Base-by-base conservation (phyloP, 176 grass and related monocot species). In the Puya raimondii region DNA sequence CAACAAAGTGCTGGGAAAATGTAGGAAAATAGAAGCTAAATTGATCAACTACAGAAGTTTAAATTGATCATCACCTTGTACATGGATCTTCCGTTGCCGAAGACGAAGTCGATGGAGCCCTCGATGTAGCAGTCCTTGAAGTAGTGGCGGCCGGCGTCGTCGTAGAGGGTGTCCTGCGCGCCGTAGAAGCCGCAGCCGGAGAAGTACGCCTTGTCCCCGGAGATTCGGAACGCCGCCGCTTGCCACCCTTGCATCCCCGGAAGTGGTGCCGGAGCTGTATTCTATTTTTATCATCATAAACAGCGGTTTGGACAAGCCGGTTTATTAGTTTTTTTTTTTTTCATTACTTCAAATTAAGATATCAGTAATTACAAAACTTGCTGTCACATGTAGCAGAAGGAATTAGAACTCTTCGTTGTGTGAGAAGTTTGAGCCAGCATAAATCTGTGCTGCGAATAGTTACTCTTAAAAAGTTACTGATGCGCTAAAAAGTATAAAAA, bases 101-200 rank as follows among this genome's bases (percentile, higher is more conserved):
- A 97, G 74, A 97, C 81, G 87, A 90, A 97, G 85, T 97, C 94
- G 80, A 97, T 93, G 74, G 94, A 93, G 54, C 94, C 94, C 82
- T 92, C 51, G 67, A 97, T 82, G 79, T 86, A 88, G 84, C 94
- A 90, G 74, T 90, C 89, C 74, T 88, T 88, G 89, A 93, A 93
- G 89, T 97, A 97, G 78, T 97, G 94, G 0, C 94, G 72, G 3
- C 89, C 94, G 3, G 86, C 76, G 73, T 97, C 89, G 73, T 97
- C 94, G 78, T 85, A 97, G 22, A 97, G 86, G 51, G 94, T 97
- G 86, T 97, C 94, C 86, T 97, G 94, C 21, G 94, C 94, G 70
- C 89, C 94, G 79, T 93, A 83, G 87, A 97, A 97, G 50, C 94
- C 94, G 69, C 94, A 97, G 1, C 94, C 94, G 57, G 75, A 83